Evolutionary conservation across 331 rosid species (phyloP), one percentile per base, ranked within the genome.

Genomic region (Prunus yedoensis): DNA sequence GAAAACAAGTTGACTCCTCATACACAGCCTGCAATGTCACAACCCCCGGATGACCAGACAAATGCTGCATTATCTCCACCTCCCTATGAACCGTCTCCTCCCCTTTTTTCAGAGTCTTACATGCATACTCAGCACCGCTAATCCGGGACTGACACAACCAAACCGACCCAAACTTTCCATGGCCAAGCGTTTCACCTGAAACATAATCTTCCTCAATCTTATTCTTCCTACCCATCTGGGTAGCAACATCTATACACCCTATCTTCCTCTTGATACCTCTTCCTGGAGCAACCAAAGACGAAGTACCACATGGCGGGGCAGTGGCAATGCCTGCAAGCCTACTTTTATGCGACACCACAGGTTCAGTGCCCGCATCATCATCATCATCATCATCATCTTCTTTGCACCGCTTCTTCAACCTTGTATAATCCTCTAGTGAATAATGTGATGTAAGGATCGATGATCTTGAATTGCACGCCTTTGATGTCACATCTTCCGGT

Each of bases 51-150:
- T 95, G 96, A 46, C 99, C 98, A 53, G 99, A 95, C 82, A 95
- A 86, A 79, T 95, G 99, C 74, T 95, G 99, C 99, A 95, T 95
- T 79, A 95, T 95, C 93, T 95, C 99, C 49, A 95, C 99, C 85
- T 95, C 99, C 27, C 96, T 88, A 25, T 95, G 99, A 74, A 95
- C 96, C 0, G 99, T 95, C 83, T 95, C 99, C 76, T 95, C 99
- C 18, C 96, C 99, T 50, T 92, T 95, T 79, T 65, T 89, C 81
- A 95, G 79, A 28, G 98, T 95, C 87, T 95, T 95, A 63, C 99
- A 95, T 0, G 99, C 99, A 85, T 41, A 92, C 57, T 92, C 94
- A 1, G 87, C 82, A 21, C 99, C 99, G 61, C 90, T 89, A 66
- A 56, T 79, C 87, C 68, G 84, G 46, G 93, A 92, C 74, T 83